A percentile compares a stretch with the other conserved stretches of the same genome.
Evolutionary conservation across 352 stramenopile species (phyloP).

Genomic region (Saprolegnia diclina): DNA sequence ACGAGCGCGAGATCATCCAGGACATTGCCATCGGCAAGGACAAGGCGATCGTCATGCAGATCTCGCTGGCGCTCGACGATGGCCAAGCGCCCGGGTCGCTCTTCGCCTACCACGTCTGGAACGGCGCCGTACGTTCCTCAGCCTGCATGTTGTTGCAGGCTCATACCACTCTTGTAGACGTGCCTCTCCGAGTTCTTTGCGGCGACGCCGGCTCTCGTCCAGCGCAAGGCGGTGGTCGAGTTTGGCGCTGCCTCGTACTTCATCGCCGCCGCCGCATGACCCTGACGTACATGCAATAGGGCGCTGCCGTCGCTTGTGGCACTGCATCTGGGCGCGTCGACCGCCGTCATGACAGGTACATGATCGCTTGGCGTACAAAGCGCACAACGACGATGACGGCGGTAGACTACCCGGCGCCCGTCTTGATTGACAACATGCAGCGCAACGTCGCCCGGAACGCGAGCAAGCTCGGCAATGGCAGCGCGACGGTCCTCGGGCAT

Average conservation of each 20-base stretch:
- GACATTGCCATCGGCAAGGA: slow-evolving; percentile 20
- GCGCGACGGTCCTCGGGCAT: slow-evolving; percentile 35
- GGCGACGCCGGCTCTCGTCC: slow-evolving; percentile 33
- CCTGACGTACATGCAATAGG: slow-evolving; percentile 21
- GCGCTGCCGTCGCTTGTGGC: slow-evolving; percentile 44
- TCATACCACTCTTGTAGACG: slow-evolving; percentile 29
- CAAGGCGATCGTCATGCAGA: slow-evolving; percentile 19
- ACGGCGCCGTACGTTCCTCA: slow-evolving; percentile 37
- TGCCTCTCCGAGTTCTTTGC: slow-evolving; percentile 46
- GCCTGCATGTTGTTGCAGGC: neutral
- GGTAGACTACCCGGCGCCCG: slow-evolving; percentile 48
- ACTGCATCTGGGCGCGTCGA: slow-evolving; percentile 37
- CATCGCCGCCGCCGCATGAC: neutral
- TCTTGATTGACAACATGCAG: slow-evolving; percentile 43
- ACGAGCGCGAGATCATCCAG: neutral
- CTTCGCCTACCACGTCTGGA: slow-evolving; percentile 47
- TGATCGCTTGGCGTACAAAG: neutral
- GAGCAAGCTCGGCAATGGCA: slow-evolving; percentile 31
- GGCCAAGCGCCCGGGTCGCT: slow-evolving; percentile 44
- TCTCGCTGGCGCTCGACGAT: slow-evolving; percentile 45
- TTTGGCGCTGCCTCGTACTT: slow-evolving; percentile 51
- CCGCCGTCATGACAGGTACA: slow-evolving; percentile 43
- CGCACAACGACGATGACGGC: too few relatives aligned
- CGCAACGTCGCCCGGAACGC: slow-evolving; percentile 41
- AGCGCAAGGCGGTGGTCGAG: slow-evolving; percentile 36